Evolutionary conservation across 2,329 filamentous ascomycete species (phyloP), one percentile per base, ranked within the genome.

Genomic region (Salinomyces thailandicus): DNA sequence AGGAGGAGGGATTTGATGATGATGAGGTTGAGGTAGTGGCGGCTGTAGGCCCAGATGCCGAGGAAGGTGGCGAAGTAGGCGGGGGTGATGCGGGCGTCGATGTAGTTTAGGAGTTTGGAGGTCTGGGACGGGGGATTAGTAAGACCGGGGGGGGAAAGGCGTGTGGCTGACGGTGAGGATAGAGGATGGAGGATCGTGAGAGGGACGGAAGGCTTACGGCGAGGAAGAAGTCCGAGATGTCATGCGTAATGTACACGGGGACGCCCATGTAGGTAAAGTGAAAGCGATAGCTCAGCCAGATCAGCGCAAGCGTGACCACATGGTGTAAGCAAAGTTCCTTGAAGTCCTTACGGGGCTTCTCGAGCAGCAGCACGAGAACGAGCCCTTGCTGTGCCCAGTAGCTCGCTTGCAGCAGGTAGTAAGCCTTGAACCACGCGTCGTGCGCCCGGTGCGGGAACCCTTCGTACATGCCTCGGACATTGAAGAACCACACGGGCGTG

Each of bases 371-470:
- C 41, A 93, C 53, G 42, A 95, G 67, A 13, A 95, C 87, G 49
- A 96, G 82, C 34, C 81, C 83, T 67, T 95, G 87, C 68, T 95
- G 87, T 3, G 83, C 77, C 89, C 89, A 96, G 71, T 94, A 96
- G 47, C 82, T 83, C 29, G 85, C 89, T 64, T 96, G 79, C 52
- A 95, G 82, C 45, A 96, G 71, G 60, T 96, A 96, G 66, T 95
- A 96, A 42, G 89, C 85, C 69, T 96, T 96, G 74, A 95, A 86
- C 26, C 73, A 52, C 39, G 70, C 83, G 45, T 83, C 79, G 57
- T 93, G 85, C 18, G 81, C 79, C 51, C 74, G 73, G 62, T 95
- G 87, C 4, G 87, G 87, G 60, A 85, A 94, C 13, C 68, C 70
- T 60, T 89, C 84, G 62, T 93, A 95, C 84, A 95, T 93, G 60